phyloP scores from a whole-genome alignment of 2,329 filamentous ascomycete species.

The Dothideomycetes sp. region DNA sequence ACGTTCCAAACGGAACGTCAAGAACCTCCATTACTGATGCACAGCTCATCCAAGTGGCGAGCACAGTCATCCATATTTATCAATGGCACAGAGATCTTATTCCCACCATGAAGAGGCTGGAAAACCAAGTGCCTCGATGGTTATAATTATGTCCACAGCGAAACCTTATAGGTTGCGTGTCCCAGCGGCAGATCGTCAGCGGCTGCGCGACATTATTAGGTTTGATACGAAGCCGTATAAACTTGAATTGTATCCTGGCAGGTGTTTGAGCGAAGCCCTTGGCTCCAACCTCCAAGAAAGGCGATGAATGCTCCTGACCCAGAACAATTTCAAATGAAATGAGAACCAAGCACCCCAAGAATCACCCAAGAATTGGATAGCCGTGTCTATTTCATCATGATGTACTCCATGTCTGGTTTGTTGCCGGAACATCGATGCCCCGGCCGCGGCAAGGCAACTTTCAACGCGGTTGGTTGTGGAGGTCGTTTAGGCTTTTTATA shows the following conservation, averaged over 20 bases:
- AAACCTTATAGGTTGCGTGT: too few relatives aligned
- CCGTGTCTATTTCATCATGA: neutral
- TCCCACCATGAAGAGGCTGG: too few relatives aligned
- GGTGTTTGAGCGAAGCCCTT: slow-evolving; percentile 3
- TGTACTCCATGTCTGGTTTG: slow-evolving; percentile 2
- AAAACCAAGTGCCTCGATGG: too few relatives aligned
- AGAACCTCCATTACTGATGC: too few relatives aligned
- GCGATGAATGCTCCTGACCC: slow-evolving; percentile 2
- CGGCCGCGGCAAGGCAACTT: neutral
- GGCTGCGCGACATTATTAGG: too few relatives aligned
- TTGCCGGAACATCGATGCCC: neutral
- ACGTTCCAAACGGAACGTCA: too few relatives aligned
- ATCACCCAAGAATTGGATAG: too few relatives aligned
- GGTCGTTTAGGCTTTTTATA: neutral
- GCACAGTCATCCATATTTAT: too few relatives aligned
- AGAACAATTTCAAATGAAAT: neutral
- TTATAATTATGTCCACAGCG: too few relatives aligned
- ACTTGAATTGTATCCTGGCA: neutral
- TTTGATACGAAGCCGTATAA: too few relatives aligned
- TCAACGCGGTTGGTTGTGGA: neutral
- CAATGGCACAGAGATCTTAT: too few relatives aligned
- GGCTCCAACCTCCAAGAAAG: slow-evolving; percentile 10
- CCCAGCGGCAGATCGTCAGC: slow-evolving; percentile 1
- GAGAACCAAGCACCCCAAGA: slow-evolving; percentile 8
- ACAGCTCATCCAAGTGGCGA: too few relatives aligned